phyloP scores from a whole-genome alignment of 768 basidiomycete genomes.

The Phlebiopsis flavidoalba region DNA sequence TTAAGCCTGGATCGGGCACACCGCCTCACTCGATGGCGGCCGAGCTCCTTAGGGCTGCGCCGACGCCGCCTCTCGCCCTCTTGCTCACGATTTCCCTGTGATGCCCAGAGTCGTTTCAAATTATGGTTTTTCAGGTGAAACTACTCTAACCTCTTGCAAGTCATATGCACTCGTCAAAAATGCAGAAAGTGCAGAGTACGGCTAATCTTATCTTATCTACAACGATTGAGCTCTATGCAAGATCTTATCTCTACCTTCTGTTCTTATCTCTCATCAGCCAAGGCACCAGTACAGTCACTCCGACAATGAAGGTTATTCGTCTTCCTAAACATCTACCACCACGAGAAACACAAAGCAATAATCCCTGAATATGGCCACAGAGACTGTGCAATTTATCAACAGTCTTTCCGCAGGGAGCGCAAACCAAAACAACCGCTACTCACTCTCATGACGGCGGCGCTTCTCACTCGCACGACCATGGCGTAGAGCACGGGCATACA shows the following conservation, averaged over 20 bases:
- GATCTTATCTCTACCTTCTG: not conserved
- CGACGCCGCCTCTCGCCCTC: no score
- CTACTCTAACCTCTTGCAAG: no score
- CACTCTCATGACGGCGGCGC: slow-evolving; percentile 50
- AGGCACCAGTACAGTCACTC: not conserved
- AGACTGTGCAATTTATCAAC: slow-evolving; percentile 67
- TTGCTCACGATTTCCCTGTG: no score
- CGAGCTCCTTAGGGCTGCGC: no score
- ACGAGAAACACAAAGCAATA: not conserved
- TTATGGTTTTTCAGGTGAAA: no score
- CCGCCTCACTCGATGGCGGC: no score
- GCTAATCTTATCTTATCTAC: not conserved
- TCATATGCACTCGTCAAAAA: no score
- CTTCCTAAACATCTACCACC: not conserved
- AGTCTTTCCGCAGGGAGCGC: slow-evolving; percentile 40
- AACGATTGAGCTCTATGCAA: not conserved
- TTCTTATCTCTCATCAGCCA: not conserved
- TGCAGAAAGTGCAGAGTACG: no score
- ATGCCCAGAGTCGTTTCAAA: no score
- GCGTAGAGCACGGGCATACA: slow-evolving; percentile 86
- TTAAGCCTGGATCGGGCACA: no score
- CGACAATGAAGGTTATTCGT: not conserved
- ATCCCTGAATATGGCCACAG: slow-evolving; percentile 3
- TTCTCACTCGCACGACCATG: slow-evolving; percentile 48
- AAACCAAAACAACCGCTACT: slow-evolving; percentile 26